Base-by-base conservation (phyloP, 2,329 filamentous ascomycete genomes). In the Myrmaecium sp. region DNA sequence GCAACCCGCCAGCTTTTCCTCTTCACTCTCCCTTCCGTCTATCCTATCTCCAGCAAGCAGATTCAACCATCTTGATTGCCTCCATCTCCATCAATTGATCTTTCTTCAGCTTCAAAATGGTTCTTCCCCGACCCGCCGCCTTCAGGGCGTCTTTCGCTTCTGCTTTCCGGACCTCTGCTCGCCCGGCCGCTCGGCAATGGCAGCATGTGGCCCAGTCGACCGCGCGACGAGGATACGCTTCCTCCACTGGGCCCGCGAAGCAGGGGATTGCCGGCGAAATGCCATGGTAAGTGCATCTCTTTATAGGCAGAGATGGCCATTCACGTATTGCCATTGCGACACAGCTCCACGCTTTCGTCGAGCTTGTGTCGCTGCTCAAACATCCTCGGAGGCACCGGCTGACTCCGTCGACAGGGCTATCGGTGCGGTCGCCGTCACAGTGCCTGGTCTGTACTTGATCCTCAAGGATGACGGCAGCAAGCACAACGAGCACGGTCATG, bases 261-360 rank as follows among this genome's bases (percentile, higher is more conserved):
- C 41, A 51, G 38, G 43, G 33, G 24, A 17, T 25, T 18, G 31
- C 36, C 6, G 31, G 39, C 33, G 52, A 57, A 30, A 31, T 53
- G 8, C 52, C 54, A 37, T 57, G 54, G 54, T 56, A 41, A 23
- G 46, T 23, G 28, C n/a, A n/a, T 20, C 18, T n/a, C 18, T n/a
- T n/a, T 7, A 20, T n/a, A 20, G 18, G 7, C 7, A n/a, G n/a
- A 7, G 7, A 7, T 20, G 18, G 7, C 7, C 18, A n/a, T n/a
- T n/a, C n/a, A n/a, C 18, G 18, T n/a, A 20, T 20, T 20, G 18
- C 18, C 7, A 20, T 20, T 20, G 6, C 18, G 18, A n/a, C 18
- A n/a, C 18, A 20, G n/a, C 6, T 20, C n/a, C 18, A n/a, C 18
- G n/a, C n/a, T n/a, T 20, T 20, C 18, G 18, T 7, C 18, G n/a